Percentiles rank a stretch among this genome's conserved stretches.
Evolutionary conservation across 192 early-diverging fungal species (phyloP).

Genomic region (Linnemannia zychae): DNA sequence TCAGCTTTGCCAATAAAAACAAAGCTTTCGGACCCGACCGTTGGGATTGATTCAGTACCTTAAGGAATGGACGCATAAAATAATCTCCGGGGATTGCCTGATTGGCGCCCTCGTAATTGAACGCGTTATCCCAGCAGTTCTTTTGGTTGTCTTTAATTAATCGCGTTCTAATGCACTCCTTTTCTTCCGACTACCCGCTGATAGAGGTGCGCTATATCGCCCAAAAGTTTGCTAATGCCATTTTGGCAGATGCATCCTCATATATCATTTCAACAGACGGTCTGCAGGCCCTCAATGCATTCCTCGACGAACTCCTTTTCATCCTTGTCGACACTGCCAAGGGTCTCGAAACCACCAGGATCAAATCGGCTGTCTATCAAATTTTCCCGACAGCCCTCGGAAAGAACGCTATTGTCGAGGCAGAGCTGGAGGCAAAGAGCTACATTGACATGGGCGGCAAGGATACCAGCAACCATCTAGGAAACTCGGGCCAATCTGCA

Average conservation of each 20-base stretch:
- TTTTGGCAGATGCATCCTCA: constrained; percentile 66
- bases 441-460: constrained; percentile 66
- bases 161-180: background rate
- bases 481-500: constrained; percentile 32
- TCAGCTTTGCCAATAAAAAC: background rate
- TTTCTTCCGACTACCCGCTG: background rate
- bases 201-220: constrained; percentile 69
- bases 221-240: constrained; percentile 72
- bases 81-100: background rate
- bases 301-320: constrained; percentile 70
- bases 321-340: constrained; percentile 61
- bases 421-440: constrained; percentile 70
- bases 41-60: background rate
- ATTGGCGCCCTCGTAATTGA: background rate
- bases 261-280: constrained; percentile 71
- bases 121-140: background rate
- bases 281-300: constrained; percentile 65
- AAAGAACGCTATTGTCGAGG: constrained; percentile 72
- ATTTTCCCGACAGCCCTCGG: constrained; percentile 67
- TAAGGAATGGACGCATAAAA: background rate
- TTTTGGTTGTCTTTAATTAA: background rate
- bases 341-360: constrained; percentile 62
- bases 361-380: constrained; percentile 63
- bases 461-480: constrained; percentile 53
- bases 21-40: background rate